Percentiles rank a stretch among this genome's conserved stretches.
These are phyloP conservation scores for Styphnolobium japonicum DNA, from an alignment of 306 rosid species.

Conservation along the genomic window DNA sequence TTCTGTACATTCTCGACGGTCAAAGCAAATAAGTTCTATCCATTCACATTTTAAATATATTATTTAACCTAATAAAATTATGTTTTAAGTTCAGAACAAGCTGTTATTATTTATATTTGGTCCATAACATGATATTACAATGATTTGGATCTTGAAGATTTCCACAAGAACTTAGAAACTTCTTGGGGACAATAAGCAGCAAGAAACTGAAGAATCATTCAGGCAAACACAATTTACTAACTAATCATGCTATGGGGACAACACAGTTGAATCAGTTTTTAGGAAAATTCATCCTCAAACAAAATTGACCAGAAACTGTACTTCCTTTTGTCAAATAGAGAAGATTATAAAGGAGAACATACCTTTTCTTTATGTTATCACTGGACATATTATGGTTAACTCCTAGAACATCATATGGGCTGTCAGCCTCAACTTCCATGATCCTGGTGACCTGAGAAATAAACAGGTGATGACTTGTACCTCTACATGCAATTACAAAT, in stretches of 20 bases:
- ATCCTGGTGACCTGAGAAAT: conserved; percentile 81
- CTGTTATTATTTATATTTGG: background rate
- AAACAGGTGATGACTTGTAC: conserved; percentile 13
- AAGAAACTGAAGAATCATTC: conserved; percentile 11
- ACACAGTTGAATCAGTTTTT: background rate
- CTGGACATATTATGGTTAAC: conserved; percentile 71
- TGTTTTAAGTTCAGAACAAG: background rate
- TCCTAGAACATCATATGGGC: conserved; percentile 82
- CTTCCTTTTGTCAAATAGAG: background rate
- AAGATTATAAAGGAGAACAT: conserved; percentile 12
- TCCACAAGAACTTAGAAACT: background rate
- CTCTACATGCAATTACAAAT: conserved; percentile 14
- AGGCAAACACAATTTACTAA: background rate
- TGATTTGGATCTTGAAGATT: conserved; percentile 7
- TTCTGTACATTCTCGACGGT: background rate
- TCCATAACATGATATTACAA: background rate
- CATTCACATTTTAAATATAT: background rate
- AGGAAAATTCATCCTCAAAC: conserved; percentile 1
- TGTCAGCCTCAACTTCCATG: conserved; percentile 65
- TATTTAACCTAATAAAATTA: background rate
- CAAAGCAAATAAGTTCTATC: background rate
- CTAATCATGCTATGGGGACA: background rate
- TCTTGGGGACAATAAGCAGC: background rate
- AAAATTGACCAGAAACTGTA: background rate
- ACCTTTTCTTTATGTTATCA: conserved; percentile 86